A percentile compares a stretch with the other conserved stretches of the same genome.
These are phyloP conservation scores for Camelina neglecta DNA, from an alignment of 345 rosid genomes.

Conservation along the genomic window DNA sequence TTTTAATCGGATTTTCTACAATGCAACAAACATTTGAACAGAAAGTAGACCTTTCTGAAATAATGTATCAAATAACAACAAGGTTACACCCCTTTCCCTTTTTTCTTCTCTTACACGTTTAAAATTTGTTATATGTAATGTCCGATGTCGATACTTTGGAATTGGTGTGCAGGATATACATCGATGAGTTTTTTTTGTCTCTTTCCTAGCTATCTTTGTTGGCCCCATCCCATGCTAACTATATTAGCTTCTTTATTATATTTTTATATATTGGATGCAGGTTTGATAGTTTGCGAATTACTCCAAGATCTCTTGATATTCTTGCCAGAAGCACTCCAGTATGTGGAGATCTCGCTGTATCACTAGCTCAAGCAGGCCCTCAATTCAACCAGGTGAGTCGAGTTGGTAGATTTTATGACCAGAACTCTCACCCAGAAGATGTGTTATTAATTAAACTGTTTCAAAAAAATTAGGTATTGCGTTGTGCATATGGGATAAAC, in stretches of 20 bases:
- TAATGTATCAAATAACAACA: slow-evolving; percentile 34
- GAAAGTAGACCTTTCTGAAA: slow-evolving; percentile 89
- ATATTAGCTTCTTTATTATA: slow-evolving; percentile 22
- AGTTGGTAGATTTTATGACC: slow-evolving; percentile 17
- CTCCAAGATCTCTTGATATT: slow-evolving; percentile 93
- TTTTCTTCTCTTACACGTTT: neutral
- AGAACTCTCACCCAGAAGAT: slow-evolving; percentile 13
- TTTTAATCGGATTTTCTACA: slow-evolving; percentile 96
- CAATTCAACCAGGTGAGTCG: slow-evolving; percentile 93
- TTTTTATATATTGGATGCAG: slow-evolving; percentile 46
- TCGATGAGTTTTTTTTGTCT: neutral
- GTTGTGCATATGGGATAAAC: slow-evolving; percentile 83
- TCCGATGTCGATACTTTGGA: neutral
- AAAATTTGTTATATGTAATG: neutral
- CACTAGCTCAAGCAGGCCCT: slow-evolving; percentile 95
- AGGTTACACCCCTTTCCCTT: slow-evolving; percentile 8
- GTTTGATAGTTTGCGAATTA: slow-evolving; percentile 94
- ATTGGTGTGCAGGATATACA: slow-evolving; percentile 10
- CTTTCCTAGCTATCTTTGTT: neutral
- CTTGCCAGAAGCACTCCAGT: slow-evolving; percentile 90
- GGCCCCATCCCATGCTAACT: slow-evolving; percentile 17
- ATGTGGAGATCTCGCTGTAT: slow-evolving; percentile 97
- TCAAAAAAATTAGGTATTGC: slow-evolving; percentile 64
- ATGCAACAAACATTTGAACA: slow-evolving; percentile 96
- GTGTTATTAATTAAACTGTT: slow-evolving; percentile 42